phyloP scores from a whole-genome alignment of 352 stramenopile genomes.

The Phytophthora citricola region DNA sequence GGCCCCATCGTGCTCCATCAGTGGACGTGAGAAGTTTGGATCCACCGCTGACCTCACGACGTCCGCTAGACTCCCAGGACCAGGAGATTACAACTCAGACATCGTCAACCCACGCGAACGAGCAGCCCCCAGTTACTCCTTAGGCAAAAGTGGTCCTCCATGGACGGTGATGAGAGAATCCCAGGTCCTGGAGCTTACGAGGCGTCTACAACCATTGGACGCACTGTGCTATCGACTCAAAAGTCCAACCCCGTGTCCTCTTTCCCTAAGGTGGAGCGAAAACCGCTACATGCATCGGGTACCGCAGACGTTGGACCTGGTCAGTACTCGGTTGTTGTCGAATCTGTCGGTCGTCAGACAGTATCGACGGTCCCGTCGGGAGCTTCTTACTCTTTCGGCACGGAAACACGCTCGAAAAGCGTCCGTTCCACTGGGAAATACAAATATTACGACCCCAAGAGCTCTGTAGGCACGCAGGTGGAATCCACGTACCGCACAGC shows the following conservation, averaged over 20 bases:
- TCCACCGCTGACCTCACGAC: conserved; percentile 63
- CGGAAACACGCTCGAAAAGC: conserved; percentile 55
- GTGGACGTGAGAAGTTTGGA: conserved; percentile 80
- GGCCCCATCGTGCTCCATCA: conserved; percentile 75
- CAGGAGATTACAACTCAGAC: conserved; percentile 66
- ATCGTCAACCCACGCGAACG: conserved; percentile 78
- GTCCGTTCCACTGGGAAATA: conserved; percentile 31
- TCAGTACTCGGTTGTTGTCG: conserved; percentile 76
- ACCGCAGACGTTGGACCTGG: conserved; percentile 70
- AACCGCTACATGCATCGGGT: conserved; percentile 52
- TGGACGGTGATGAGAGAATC: conserved; percentile 54
- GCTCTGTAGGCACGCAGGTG: conserved; percentile 71
- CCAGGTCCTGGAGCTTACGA: conserved; percentile 74
- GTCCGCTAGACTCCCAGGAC: conserved; percentile 56
- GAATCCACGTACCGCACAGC: conserved; percentile 73
- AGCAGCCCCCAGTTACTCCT: conserved; percentile 69
- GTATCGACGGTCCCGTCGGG: conserved; percentile 67
- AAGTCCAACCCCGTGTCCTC: conserved; percentile 64
- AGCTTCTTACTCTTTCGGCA: conserved; percentile 75
- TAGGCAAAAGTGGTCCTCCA: conserved; percentile 76
- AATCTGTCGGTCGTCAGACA: conserved; percentile 67
- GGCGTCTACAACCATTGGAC: conserved; percentile 59
- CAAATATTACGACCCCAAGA: conserved; percentile 63
- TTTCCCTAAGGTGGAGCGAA: conserved; percentile 78
- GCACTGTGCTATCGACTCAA: conserved; percentile 75